Evolutionary conservation across 352 stramenopile genomes (phyloP), one percentile per base, ranked within the genome.

Genomic region (Phytophthora macrochlamydospora): DNA sequence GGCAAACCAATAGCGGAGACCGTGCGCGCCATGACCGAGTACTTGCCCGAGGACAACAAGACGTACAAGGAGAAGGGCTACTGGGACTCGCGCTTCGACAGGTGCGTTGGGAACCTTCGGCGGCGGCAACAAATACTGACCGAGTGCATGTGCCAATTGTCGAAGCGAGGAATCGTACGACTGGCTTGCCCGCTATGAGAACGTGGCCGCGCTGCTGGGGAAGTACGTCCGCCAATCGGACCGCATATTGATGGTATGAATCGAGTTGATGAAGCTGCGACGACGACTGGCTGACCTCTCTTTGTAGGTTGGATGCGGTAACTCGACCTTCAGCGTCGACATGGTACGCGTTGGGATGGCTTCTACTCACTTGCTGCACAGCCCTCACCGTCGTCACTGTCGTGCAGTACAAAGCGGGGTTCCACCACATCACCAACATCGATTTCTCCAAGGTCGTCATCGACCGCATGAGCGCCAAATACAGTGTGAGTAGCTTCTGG

Each of bases 131-230:
- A 5, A 30, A n/a, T 54, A 31, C 14, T 69, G 33, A 60, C 24
- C 18, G 44, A 38, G 12, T 28, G 62, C 32, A 14, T 24, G 14
- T 56, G 13, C 37, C 11, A 12, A 9, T 18, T 4, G 6, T 3
- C 49, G n/a, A 44, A 89, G 79, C 31, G 87, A 94, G 50, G 82
- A 91, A 44, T 80, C 69, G 57, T 94, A 92, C 71, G 87, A 94
- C 74, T 94, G 87, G 87, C 61, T 94, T 33, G 76, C 81, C 2
- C 56, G 65, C 30, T 93, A 76, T 55, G 67, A 83, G 11, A 77
- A 85, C 30, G 68, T 91, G 40, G 71, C 69, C 4, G 60, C 71
- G 55, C 49, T 85, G 42, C 42, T 92, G 43, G 43, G 24, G 43
- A 65, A 76, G 50, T 79, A 79, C 69, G 71, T 89, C 18, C 52